phyloP scores from a whole-genome alignment of 2,329 filamentous ascomycete species.

The Trichoderma endophyticum region DNA sequence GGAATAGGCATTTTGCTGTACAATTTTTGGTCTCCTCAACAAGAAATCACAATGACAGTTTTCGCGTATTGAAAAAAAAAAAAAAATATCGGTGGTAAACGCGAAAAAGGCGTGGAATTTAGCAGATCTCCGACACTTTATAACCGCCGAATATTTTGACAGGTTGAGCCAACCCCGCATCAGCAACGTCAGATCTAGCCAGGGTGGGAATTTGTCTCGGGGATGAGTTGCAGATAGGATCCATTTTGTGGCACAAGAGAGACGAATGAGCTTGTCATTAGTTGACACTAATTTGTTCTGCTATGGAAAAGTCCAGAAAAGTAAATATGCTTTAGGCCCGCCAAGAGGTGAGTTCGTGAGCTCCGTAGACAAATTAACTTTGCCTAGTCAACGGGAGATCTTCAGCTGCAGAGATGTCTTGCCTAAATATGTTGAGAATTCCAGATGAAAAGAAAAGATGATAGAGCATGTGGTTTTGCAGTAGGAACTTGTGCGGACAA shows the following conservation, averaged over 20 bases:
- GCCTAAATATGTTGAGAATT: background rate
- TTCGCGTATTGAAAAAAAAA: background rate
- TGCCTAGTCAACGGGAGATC: constrained; percentile 2
- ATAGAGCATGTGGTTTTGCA: background rate
- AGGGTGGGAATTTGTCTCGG: background rate
- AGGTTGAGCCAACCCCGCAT: constrained; percentile 3
- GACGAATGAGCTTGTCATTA: background rate
- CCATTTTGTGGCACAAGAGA: background rate
- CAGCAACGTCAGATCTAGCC: constrained; percentile 14
- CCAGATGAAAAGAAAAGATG: background rate
- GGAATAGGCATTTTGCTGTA: constrained; percentile 10
- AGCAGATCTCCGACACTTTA: background rate
- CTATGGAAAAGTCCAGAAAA: background rate
- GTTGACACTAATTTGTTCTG: background rate
- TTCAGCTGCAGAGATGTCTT: background rate
- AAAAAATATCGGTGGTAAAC: background rate
- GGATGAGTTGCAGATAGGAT: background rate
- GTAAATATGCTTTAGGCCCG: background rate
- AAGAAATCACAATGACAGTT: too few species aligned
- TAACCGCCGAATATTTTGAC: background rate
- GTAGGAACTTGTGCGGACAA: background rate
- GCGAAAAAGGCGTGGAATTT: background rate
- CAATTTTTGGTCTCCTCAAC: too few species aligned
- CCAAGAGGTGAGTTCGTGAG: background rate
- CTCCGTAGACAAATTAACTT: background rate